A percentile compares a stretch with the other conserved stretches of the same genome.
These are phyloP conservation scores for Quercus variabilis DNA, from an alignment of 306 rosid species.

Conservation along the genomic window DNA sequence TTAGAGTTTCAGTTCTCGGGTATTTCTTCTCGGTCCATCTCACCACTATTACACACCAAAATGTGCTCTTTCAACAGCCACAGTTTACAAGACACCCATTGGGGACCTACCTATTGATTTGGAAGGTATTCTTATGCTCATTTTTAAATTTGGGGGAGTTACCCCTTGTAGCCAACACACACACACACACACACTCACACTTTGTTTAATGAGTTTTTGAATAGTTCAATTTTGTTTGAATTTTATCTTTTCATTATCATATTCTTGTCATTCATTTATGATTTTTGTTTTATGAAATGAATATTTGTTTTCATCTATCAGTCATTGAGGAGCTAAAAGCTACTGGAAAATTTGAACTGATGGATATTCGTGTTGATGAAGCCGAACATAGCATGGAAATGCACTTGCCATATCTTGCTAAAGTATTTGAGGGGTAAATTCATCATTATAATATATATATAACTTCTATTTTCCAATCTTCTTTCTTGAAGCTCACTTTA, in stretches of 20 bases:
- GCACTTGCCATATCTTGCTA: slow-evolving; percentile 97
- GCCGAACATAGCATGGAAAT: slow-evolving; percentile 99
- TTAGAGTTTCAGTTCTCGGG: slow-evolving; percentile 57
- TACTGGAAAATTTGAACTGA: slow-evolving; percentile 70
- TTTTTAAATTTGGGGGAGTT: background rate
- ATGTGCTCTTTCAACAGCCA: slow-evolving; percentile 88
- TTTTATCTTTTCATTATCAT: too few species aligned
- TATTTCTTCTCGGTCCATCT: slow-evolving; percentile 98
- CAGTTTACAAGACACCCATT: slow-evolving; percentile 90
- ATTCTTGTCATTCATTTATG: background rate
- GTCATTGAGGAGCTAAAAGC: slow-evolving; percentile 88
- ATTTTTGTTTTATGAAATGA: background rate
- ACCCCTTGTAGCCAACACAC: too few species aligned
- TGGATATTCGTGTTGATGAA: slow-evolving; percentile 83
- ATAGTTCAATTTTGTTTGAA: background rate
- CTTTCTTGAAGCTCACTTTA: slow-evolving; percentile 18
- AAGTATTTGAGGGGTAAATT: slow-evolving; percentile 89
- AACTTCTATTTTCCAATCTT: slow-evolving; percentile 10
- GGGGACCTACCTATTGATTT: slow-evolving; percentile 92
- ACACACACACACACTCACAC: background rate
- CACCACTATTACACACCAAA: slow-evolving; percentile 86
- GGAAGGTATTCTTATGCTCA: slow-evolving; percentile 61
- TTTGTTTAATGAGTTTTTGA: background rate
- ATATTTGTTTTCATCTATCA: slow-evolving; percentile 28
- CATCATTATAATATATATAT: background rate